A percentile compares a stretch with the other conserved stretches of the same genome.
Conservation (phyloP, 2,329 filamentous ascomycete genomes). For the Raffaelea albimanens region DNA sequence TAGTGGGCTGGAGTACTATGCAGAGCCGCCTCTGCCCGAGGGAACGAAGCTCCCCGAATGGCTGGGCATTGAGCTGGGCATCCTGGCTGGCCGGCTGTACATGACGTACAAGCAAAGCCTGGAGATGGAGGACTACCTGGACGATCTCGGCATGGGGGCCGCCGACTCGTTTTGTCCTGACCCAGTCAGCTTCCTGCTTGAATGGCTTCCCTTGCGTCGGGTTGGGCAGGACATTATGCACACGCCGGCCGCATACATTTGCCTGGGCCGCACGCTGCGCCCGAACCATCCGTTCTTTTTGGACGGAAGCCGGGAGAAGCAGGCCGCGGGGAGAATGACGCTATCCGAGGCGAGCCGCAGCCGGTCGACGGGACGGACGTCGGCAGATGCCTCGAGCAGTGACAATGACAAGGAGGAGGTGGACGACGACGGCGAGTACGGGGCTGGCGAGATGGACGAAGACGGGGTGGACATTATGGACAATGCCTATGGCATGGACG, state of each 20-base stretch:
- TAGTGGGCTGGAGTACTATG: slow-evolving; percentile 41
- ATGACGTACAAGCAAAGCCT: slow-evolving; percentile 38
- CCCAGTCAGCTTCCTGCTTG: slow-evolving; percentile 37
- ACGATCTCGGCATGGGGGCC: slow-evolving; percentile 1
- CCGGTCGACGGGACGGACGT: too few species aligned
- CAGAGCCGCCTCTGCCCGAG: slow-evolving; percentile 34
- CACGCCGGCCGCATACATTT: slow-evolving; percentile 49
- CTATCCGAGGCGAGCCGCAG: too few species aligned
- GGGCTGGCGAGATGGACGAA: too few species aligned
- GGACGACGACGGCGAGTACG: too few species aligned
- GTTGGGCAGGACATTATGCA: slow-evolving; percentile 45
- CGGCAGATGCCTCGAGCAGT: too few species aligned
- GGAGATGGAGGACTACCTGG: slow-evolving; percentile 22
- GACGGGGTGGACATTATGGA: too few species aligned
- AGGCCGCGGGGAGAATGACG: too few species aligned
- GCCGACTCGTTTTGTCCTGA: slow-evolving; percentile 16
- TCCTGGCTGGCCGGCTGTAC: slow-evolving; percentile 52
- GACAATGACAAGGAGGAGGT: too few species aligned
- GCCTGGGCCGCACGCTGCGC: slow-evolving; percentile 37
- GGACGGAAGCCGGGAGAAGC: too few species aligned
- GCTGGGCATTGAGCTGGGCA: slow-evolving; percentile 47
- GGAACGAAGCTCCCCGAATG: slow-evolving; percentile 35
- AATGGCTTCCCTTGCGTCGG: slow-evolving; percentile 44
- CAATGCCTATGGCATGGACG: too few species aligned
- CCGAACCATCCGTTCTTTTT: slow-evolving; percentile 42